phyloP scores from a whole-genome alignment of 495 filamentous ascomycete species.

The Recurvomyces mirabilis region DNA sequence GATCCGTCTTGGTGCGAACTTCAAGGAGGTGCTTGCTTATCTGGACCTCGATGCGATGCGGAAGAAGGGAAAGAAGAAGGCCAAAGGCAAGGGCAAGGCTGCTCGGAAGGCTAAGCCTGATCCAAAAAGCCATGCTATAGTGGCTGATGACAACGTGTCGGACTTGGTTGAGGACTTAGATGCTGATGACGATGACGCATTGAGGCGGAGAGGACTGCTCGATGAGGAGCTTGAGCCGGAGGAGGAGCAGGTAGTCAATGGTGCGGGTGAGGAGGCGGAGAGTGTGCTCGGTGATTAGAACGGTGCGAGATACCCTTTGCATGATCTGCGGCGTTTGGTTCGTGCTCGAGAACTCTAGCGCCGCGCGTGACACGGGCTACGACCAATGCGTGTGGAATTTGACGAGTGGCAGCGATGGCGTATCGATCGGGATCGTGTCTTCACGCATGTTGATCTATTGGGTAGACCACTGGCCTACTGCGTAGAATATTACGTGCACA shows the following conservation, averaged over 20 bases:
- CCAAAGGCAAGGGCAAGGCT: conserved; percentile 31
- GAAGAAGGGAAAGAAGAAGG: conserved; percentile 34
- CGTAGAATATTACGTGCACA: no score
- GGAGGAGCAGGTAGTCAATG: conserved; percentile 53
- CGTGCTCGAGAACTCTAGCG: no score
- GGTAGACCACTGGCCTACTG: no score
- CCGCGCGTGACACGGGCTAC: no score
- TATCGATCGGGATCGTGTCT: no score
- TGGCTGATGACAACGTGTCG: conserved; percentile 33
- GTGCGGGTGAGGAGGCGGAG: conserved; percentile 40
- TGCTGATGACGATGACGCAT: conserved; percentile 34
- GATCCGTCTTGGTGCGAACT: conserved; percentile 18
- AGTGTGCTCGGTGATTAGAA: conserved; percentile 47
- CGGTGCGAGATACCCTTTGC: conserved; percentile 28
- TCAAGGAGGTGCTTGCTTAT: conserved; percentile 17
- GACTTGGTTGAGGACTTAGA: conserved; percentile 32
- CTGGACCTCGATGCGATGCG: conserved; percentile 47
- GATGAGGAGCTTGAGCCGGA: conserved; percentile 33
- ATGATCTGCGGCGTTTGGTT: no score
- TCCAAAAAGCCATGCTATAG: conserved; percentile 20
- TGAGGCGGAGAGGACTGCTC: conserved; percentile 26
- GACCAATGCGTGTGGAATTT: no score
- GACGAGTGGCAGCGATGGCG: no score
- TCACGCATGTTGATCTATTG: no score
- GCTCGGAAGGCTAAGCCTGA: conserved; percentile 23